Base-by-base conservation (phyloP, 2,329 filamentous ascomycete genomes). In the Trichoderma pleuroti region DNA sequence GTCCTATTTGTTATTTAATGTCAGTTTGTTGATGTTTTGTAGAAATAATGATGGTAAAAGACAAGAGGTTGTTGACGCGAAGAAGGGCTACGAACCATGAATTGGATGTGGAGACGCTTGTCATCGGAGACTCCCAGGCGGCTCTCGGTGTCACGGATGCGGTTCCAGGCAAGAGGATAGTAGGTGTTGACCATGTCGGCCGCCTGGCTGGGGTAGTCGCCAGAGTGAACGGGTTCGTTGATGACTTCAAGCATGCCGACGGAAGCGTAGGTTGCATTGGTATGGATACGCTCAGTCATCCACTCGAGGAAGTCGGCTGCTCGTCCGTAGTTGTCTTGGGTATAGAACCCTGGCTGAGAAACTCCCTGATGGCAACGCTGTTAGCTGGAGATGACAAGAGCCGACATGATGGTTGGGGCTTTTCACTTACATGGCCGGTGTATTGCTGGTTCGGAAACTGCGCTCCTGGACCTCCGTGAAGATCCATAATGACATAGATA, bases 91-190 rank as follows among this genome's bases (percentile, higher is more conserved):
- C 42, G 42, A 49, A 49, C 42, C 42, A 49, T 49, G 42, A 49
- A 49, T 3, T 49, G 42, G n/a, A 90, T 84, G 72, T 90, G 86
- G 0, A 90, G 78, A 30, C 81, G 80, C 64, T 84, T 79, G 36
- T 82, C 78, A 8, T 77, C 66, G 2, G 79, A 70, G 10, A 88
- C 76, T n/a, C 78, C 77, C 2, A 87, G 78, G 3, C 77, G 76
- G 1, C 76, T 73, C 74, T 90, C 88, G 4, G 81, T 81, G 18
- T 78, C 78, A 49, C 86, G 85, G 73, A 90, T 87, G 8, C 76
- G 73, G 2, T 74, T 71, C 10, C 74, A 77, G 16, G 75, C 76
- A 4, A 64, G 64, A 0, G 76, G 76, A 9, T 78, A 77, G 18
- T 76, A 78, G 12, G 59, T 76, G 36, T 73, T 65, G 16, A 77